Conservation (phyloP, 1,284 basidiomycete genomes). For the Cutaneotrichosporon sp. region DNA sequence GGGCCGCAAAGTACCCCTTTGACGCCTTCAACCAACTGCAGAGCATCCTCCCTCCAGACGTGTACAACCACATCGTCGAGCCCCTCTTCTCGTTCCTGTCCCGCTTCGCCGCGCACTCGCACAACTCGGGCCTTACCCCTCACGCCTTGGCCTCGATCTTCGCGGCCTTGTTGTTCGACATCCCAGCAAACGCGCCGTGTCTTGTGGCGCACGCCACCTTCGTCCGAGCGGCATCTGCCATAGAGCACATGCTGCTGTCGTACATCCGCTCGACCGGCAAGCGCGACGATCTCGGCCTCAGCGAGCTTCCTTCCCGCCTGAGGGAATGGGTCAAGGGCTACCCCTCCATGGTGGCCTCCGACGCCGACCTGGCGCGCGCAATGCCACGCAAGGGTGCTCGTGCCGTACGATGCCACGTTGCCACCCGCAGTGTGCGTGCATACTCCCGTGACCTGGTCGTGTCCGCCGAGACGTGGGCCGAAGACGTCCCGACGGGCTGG, state of each 20-base stretch:
- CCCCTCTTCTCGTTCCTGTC: slow-evolving; percentile 72
- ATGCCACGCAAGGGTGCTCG: slow-evolving; percentile 70
- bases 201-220: slow-evolving; percentile 77
- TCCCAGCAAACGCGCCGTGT: slow-evolving; percentile 61
- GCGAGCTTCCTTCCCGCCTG: slow-evolving; percentile 71
- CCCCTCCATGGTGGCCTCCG: slow-evolving; percentile 64
- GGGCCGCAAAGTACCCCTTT: slow-evolving; percentile 67
- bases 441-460: slow-evolving; percentile 78
- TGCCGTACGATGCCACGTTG: slow-evolving; percentile 68
- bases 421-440: slow-evolving; percentile 74
- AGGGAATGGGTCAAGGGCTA: slow-evolving; percentile 86
- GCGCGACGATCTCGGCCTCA: slow-evolving; percentile 58
- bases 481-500: slow-evolving; percentile 42
- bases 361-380: slow-evolving; percentile 47
- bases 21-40: slow-evolving; percentile 66
- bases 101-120: slow-evolving; percentile 74
- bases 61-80: slow-evolving; percentile 63
- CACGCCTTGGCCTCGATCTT: slow-evolving; percentile 84
- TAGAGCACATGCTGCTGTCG: slow-evolving; percentile 81
- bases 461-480: slow-evolving; percentile 69
- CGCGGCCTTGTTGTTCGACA: slow-evolving; percentile 74
- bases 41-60: slow-evolving; percentile 53
- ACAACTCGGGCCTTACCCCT: slow-evolving; percentile 78
- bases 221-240: slow-evolving; percentile 75
- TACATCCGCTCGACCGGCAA: slow-evolving; percentile 77